Base-by-base conservation (phyloP, 2,329 filamentous ascomycete genomes). In the Fusarium pilosicola region DNA sequence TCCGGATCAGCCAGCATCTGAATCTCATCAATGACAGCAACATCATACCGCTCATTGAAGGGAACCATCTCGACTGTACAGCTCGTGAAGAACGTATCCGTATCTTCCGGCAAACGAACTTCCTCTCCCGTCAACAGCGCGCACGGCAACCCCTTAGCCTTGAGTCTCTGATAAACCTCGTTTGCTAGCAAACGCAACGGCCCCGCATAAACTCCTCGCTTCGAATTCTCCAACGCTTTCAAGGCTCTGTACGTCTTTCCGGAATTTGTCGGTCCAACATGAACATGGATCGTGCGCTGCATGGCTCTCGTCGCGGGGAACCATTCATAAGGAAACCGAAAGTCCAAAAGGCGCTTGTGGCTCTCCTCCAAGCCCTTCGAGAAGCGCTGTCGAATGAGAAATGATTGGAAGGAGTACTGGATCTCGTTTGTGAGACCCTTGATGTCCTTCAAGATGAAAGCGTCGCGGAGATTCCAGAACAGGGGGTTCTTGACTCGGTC, bases 1-100 rank as follows among this genome's bases (percentile, higher is more conserved):
- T 94, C 90, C 1, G 81, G 71, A 77, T 95, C 92, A 22, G 90
- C 92, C 75, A 99, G 94, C 96, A 99, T 98, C 83, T 99, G 96
- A 65, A 99, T 98, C 84, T 99, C 96, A 79, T 99, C 96, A 71
- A 99, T 96, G 74, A 99, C 96, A 3, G 94, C 96, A 41, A 99
- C 95, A 46, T 98, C 96, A 36, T 94, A 90, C 5, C 81, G 80
- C 8, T 83, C 74, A 75, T 84, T 87, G n/a, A 86, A 79, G 4
- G 88, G 88, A 13, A 88, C 83, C 89, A 99, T 99, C 81, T 99
- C 96, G 7, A 99, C 96, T 0, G 96, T 99, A 79, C 96, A 98
- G 79, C 94, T 96, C 65, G 88, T 88, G 78, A 97, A 92, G 69
- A 87, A 87, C 8, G 83, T 83, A 58, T 91, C 85, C 3, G 85